Percentiles rank a stretch among this genome's conserved stretches.
phyloP scores from a whole-genome alignment of 1,139 yeast genomes.

The Diutina ranongensis region DNA sequence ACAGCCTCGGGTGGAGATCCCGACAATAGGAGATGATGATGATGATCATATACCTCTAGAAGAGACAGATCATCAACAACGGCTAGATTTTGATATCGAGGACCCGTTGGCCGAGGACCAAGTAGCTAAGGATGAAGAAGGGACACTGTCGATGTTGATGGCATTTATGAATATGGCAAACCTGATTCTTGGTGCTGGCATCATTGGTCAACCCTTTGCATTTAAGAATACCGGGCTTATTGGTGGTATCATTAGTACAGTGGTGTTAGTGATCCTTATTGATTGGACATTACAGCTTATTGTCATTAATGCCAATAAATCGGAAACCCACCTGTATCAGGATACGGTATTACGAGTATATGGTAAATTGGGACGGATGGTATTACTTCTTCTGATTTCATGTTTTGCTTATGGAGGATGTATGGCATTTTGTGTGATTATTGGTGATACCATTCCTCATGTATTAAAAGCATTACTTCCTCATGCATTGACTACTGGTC shows the following conservation, averaged over 20 bases:
- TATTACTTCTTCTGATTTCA: conserved; percentile 67
- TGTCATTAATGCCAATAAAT: conserved; percentile 70
- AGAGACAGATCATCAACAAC: neutral
- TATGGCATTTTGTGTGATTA: conserved; percentile 87
- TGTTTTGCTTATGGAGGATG: conserved; percentile 91
- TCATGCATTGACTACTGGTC: conserved; percentile 22
- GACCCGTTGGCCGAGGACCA: neutral
- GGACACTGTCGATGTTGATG: conserved; percentile 1
- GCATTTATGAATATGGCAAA: conserved; percentile 98
- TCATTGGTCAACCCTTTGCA: conserved; percentile 90
- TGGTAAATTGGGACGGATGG: conserved; percentile 59
- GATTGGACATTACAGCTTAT: conserved; percentile 82
- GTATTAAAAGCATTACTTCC: conserved; percentile 66
- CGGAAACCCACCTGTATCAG: conserved; percentile 72
- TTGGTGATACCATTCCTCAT: conserved; percentile 92
- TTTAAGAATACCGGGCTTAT: conserved; percentile 67
- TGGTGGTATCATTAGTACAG: conserved; percentile 58
- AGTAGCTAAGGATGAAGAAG: neutral
- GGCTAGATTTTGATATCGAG: neutral
- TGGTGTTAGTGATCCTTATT: conserved; percentile 52
- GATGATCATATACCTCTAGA: neutral
- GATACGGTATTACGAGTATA: conserved; percentile 75
- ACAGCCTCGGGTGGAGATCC: too few relatives aligned
- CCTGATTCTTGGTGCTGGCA: conserved; percentile 88
- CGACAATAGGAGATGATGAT: too few relatives aligned